Base-by-base conservation (phyloP, 768 basidiomycete genomes). In the Trichaptum fuscoviolaceum region DNA sequence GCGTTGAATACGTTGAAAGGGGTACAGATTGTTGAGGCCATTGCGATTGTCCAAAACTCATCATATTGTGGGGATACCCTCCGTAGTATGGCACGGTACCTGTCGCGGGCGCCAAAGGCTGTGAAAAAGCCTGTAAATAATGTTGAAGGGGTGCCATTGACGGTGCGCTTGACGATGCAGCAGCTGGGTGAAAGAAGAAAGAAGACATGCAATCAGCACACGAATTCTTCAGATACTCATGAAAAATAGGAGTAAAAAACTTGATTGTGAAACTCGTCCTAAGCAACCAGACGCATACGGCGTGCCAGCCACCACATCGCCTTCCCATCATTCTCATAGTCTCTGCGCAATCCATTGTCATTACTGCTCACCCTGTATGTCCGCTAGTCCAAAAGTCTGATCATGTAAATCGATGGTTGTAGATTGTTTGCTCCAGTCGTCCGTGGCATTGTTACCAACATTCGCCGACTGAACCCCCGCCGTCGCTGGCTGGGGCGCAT, bases 1-100 rank as follows among this genome's bases (percentile, higher is more conserved):
- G 76, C 60, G 86, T 85, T n/a, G 91, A 92, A 68, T 91, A 92
- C 67, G 77, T 86, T 17, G 91, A 91, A 30, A 92, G 74, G 0
- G 91, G 91, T 1, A 91, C 77, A 9, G 68, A 63, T 15, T 78
- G 76, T 27, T 75, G 71, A 1, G 77, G 73, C 86, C 86, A 88
- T 8, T 79, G 71, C 69, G 76, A 71, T 2, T 81, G 70, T n/a
- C 84, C 82, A 67, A 88, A 90, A 1, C 83, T 72, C 71, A 85
- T 81, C 7, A 83, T 80, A 67, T 84, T 83, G 73, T 83, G 87
- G 17, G 83, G 82, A 57, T 36, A 66, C 65, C 6, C 42, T 20
- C 5, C 42, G 42, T 52, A 52, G 42, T 52, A 52, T 12, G 42
- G 42, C 10, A 52, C 42, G 15, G 42, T 52, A 12, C 42, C 42